These are phyloP conservation scores for Ophiognomonia clavigignenti-juglandacearum DNA, from an alignment of 2,329 filamentous ascomycete species.

Conservation along the genomic window DNA sequence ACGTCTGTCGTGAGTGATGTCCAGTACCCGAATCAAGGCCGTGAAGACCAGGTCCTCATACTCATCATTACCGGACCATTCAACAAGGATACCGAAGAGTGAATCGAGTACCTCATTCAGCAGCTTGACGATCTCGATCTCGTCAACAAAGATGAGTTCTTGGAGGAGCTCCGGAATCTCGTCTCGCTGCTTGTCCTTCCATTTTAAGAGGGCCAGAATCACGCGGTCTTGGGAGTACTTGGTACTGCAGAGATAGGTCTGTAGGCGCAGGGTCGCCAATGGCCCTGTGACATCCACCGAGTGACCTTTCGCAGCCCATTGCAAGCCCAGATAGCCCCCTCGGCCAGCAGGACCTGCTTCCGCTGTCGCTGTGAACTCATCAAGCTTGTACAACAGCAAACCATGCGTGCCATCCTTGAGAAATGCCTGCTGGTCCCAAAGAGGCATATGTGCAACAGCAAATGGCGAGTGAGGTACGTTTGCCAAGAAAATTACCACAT, in stretches of 20 bases:
- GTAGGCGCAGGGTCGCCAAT: constrained; percentile 71
- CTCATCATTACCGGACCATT: constrained; percentile 85
- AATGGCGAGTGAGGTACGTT: constrained; percentile 86
- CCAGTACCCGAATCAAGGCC: constrained; percentile 80
- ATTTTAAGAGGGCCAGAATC: constrained; percentile 77
- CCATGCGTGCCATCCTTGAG: constrained; percentile 79
- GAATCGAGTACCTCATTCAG: constrained; percentile 84
- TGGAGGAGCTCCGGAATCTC: constrained; percentile 71
- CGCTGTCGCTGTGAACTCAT: constrained; percentile 76
- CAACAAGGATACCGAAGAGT: constrained; percentile 85
- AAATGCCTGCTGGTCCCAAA: constrained; percentile 92
- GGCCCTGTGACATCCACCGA: constrained; percentile 74
- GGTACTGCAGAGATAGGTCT: constrained; percentile 91
- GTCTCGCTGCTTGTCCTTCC: constrained; percentile 70
- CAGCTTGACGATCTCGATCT: constrained; percentile 96
- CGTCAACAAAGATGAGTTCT: constrained; percentile 86
- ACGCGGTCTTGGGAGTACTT: constrained; percentile 88
- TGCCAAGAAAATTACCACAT: constrained; percentile 84
- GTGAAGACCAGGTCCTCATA: constrained; percentile 92
- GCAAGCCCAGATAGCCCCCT: constrained; percentile 80
- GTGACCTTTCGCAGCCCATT: constrained; percentile 67
- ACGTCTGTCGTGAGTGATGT: constrained; percentile 88
- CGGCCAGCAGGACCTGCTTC: constrained; percentile 60
- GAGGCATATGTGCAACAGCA: constrained; percentile 84
- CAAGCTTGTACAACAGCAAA: constrained; percentile 81